phyloP scores from a whole-genome alignment of 768 basidiomycete genomes.

The Suillus hirtellus region DNA sequence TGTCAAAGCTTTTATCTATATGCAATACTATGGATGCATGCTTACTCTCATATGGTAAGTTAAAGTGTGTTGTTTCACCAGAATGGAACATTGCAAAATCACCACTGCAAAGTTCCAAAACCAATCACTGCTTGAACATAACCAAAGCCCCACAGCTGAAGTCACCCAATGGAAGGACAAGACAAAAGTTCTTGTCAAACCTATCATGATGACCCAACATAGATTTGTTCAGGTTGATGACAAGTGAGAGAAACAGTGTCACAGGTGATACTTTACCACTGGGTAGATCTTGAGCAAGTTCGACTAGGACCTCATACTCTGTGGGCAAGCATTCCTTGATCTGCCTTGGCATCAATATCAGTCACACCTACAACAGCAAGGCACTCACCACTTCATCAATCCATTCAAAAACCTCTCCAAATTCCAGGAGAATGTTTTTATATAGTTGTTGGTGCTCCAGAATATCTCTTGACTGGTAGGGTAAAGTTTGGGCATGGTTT shows the following conservation, averaged over 20 bases:
- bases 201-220: conserved; percentile 10
- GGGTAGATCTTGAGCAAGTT: background rate
- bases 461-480: too few relatives aligned
- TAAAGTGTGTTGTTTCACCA: conserved; percentile 8
- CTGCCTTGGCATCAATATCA: background rate
- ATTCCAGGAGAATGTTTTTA: background rate
- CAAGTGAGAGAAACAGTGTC: background rate
- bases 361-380: background rate
- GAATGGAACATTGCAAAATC: conserved; percentile 16
- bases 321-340: background rate
- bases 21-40: conserved; percentile 13
- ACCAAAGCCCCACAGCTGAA: conserved; percentile 12
- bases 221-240: conserved; percentile 13
- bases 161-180: conserved; percentile 2
- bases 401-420: background rate
- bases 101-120: conserved; percentile 4
- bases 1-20: conserved; percentile 9
- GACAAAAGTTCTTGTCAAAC: conserved; percentile 6
- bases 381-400: background rate
- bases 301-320: conserved; percentile 4
- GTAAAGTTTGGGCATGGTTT: too few relatives aligned
- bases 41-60: conserved; percentile 8
- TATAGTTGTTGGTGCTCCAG: background rate
- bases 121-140: conserved; percentile 6
- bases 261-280: background rate